phyloP scores from a whole-genome alignment of 345 rosid species.

The Gossypium longicalyx region DNA sequence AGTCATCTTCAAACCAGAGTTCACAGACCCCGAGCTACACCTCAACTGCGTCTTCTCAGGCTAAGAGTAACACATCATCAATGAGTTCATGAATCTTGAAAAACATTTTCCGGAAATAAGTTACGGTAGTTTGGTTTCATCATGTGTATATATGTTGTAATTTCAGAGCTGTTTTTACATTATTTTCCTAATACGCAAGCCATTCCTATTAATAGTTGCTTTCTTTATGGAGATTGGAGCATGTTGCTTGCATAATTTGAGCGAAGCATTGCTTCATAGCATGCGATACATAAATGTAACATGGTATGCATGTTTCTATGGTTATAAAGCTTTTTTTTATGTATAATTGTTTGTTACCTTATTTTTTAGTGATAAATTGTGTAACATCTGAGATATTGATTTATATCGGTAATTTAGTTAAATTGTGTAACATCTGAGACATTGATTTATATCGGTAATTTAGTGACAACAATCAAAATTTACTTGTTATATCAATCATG shows the following conservation, averaged over 20 bases:
- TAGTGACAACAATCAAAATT: too few relatives aligned
- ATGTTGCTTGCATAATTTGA: conserved; percentile 6
- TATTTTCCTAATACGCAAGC: neutral
- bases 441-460: too few relatives aligned
- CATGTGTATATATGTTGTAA: neutral
- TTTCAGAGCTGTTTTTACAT: neutral
- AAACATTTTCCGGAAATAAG: neutral
- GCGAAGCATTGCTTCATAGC: neutral
- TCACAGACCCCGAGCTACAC: conserved; percentile 28
- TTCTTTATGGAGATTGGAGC: neutral
- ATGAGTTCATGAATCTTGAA: conserved; percentile 7
- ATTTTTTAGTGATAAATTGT: too few relatives aligned
- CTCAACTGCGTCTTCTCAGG: conserved; percentile 27
- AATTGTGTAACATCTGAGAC: too few relatives aligned
- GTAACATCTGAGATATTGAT: too few relatives aligned
- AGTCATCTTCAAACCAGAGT: conserved; percentile 39
- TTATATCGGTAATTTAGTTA: too few relatives aligned
- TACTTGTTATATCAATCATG: too few relatives aligned
- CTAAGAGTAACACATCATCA: conserved; percentile 26
- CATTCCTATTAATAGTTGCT: neutral
- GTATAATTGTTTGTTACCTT: too few relatives aligned
- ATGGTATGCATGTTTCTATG: neutral
- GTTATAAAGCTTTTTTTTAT: neutral
- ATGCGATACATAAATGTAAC: neutral
- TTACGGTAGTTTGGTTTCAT: neutral